Evolutionary conservation across 176 grass and related monocot genomes (phyloP).

Genomic region (Pontederia paniculata): DNA sequence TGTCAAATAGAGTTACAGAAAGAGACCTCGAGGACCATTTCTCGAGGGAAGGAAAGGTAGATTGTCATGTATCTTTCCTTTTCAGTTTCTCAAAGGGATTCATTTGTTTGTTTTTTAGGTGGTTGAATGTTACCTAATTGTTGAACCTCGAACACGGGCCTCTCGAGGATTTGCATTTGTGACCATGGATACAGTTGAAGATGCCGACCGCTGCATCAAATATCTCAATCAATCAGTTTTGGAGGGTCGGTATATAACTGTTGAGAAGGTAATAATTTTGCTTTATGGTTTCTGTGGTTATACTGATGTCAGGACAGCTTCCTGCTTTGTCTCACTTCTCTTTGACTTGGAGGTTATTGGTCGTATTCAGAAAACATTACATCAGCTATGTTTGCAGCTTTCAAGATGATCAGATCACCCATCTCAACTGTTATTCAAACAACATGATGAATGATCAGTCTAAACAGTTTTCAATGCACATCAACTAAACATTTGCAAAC

Average conservation of each 20-base stretch:
- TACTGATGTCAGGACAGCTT: not conserved
- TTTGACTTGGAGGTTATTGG: conserved; percentile 3
- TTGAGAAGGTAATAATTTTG: conserved; percentile 1
- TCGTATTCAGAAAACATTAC: conserved; percentile 3
- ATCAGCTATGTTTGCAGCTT: not conserved
- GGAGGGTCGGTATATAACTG: conserved; percentile 15
- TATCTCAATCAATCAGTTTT: conserved; percentile 11
- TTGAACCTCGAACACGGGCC: conserved; percentile 2
- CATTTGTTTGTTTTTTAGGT: conserved; percentile 1
- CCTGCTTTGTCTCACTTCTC: not conserved
- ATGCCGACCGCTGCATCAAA: conserved; percentile 4
- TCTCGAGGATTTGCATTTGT: conserved; percentile 13
- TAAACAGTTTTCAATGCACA: conserved; percentile 4
- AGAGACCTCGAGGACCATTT: conserved; percentile 26
- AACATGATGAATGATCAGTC: conserved; percentile 6
- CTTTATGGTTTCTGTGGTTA: not conserved
- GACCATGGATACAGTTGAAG: conserved; percentile 5
- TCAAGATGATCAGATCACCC: conserved; percentile 15
- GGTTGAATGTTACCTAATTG: conserved; percentile 7
- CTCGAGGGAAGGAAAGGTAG: conserved; percentile 32
- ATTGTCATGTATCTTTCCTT: not conserved
- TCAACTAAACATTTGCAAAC: not conserved
- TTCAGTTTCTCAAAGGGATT: not conserved
- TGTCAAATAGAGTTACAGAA: conserved; percentile 30
- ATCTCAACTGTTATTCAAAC: conserved; percentile 10